These are phyloP conservation scores for Lachancea sp. DNA, from an alignment of 805 yeast species.

Conservation along the genomic window DNA sequence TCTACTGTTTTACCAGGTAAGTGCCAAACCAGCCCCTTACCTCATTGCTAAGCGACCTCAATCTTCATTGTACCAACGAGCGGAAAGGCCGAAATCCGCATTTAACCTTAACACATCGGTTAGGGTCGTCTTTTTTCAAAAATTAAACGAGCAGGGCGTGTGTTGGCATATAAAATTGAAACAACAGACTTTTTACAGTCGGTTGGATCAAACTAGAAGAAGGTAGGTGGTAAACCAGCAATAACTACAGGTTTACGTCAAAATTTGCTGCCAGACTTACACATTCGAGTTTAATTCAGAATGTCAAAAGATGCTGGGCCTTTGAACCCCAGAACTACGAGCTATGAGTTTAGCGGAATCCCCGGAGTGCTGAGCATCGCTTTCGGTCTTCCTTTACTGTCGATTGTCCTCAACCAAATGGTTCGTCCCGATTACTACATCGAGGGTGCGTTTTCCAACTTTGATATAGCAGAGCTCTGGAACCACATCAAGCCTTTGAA, in stretches of 20 bases:
- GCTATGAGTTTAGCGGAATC: conserved; percentile 72
- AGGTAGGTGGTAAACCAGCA: background rate
- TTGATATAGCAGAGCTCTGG: conserved; percentile 37
- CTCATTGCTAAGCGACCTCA: background rate
- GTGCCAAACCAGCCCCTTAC: background rate
- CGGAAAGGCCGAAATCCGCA: no score
- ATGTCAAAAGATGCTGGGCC: conserved; percentile 2
- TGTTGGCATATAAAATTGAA: background rate
- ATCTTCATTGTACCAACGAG: no score
- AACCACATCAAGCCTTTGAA: conserved; percentile 33
- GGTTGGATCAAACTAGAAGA: no score
- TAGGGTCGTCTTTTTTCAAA: background rate
- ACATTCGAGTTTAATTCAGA: no score
- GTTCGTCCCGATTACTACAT: conserved; percentile 54
- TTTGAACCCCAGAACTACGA: conserved; percentile 66
- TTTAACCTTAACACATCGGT: background rate
- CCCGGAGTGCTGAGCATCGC: conserved; percentile 67
- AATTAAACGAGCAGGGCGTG: conserved; percentile 3
- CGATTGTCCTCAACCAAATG: conserved; percentile 52
- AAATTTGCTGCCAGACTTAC: no score
- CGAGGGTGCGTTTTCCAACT: conserved; percentile 37
- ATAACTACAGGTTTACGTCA: background rate
- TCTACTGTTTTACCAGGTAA: no score
- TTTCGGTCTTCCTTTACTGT: conserved; percentile 57
- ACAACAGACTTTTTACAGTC: background rate